Evolutionary conservation across 2,329 filamentous ascomycete species (phyloP).

Genomic region (Colletotrichum chlorophyti): DNA sequence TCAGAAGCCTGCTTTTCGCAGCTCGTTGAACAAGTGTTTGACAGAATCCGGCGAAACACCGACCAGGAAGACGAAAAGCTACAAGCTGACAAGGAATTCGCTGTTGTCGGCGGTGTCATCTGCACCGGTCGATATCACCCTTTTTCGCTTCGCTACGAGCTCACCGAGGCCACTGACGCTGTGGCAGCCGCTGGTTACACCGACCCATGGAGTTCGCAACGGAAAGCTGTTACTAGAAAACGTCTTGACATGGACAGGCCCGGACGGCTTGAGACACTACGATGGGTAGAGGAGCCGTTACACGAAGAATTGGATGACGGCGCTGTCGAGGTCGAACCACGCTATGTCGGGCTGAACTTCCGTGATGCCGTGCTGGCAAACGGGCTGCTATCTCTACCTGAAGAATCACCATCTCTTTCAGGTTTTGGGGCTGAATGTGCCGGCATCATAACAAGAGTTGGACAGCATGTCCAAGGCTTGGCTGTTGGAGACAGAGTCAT

Average conservation of each 20-base stretch:
- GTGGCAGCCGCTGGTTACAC: neutral
- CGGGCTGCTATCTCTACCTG: neutral
- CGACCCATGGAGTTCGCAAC: neutral
- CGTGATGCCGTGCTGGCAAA: slow-evolving; percentile 22
- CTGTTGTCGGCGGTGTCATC: neutral
- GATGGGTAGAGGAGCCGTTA: neutral
- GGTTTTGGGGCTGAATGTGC: slow-evolving; percentile 32
- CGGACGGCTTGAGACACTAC: neutral
- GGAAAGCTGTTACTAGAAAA: neutral
- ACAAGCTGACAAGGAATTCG: slow-evolving; percentile 17
- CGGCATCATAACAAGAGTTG: neutral
- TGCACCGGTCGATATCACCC: slow-evolving; percentile 32
- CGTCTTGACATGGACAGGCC: neutral
- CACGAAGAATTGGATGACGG: slow-evolving; percentile 9
- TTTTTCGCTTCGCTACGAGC: slow-evolving; percentile 33
- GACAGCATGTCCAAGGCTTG: slow-evolving; percentile 31
- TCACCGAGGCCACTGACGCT: slow-evolving; percentile 22
- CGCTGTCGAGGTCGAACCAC: slow-evolving; percentile 22
- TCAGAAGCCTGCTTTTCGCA: neutral
- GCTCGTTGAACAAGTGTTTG: neutral
- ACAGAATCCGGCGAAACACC: neutral
- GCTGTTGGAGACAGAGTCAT: slow-evolving; percentile 36
- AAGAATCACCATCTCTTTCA: neutral
- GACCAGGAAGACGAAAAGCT: slow-evolving; percentile 8
- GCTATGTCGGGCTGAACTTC: slow-evolving; percentile 30